Base-by-base conservation (phyloP, 495 filamentous ascomycete genomes). In the Annulohypoxylon stygium region DNA sequence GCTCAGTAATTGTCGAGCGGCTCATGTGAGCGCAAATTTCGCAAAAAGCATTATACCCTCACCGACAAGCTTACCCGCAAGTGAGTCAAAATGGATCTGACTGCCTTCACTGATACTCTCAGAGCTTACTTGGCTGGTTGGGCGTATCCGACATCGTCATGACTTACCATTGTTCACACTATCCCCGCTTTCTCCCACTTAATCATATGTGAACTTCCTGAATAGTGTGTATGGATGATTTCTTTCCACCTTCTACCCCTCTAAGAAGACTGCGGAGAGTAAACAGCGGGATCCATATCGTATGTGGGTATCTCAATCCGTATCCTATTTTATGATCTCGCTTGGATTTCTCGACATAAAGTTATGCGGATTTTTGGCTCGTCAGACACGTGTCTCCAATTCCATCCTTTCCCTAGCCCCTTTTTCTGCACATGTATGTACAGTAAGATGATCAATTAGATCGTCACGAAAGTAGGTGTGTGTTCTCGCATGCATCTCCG, bases 51-150 rank as follows among this genome's bases (percentile, higher is more conserved):
- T 18, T 50, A 30, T 41, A 18, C 58, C 34, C 58, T 67, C 63
- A 73, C 70, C 70, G 70, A 64, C 62, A 61, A 48, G 69, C 68
- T 70, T 70, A 70, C 61, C 33, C 20, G 18, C 33, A 18, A 43
- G 16, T 51, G 43, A 48, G 63, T 66, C 62, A 63, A 50, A 50
- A 45, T 43, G 18, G 58, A 36, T 63, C 63, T 62, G 33, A 53
- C 55, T 47, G 16, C 43, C 43, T 45, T 73, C 53, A 25, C 55
- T 10, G 39, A 48, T 62, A 41, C 8, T 18, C 34, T 48, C 34
- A 34, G 64, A 39, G 23, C 36, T 6, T 47, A 67, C 43, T 47
- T 47, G 20, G 20, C 20, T 23, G 20, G 20, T 23, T 23, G 16
- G 43, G 43, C 18, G 7, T 60, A 12, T 43, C 51, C 20, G 48